A percentile compares a stretch with the other conserved stretches of the same genome.
Evolutionary conservation across 1,284 basidiomycete genomes (phyloP).

Genomic region (Cerrena zonata): DNA sequence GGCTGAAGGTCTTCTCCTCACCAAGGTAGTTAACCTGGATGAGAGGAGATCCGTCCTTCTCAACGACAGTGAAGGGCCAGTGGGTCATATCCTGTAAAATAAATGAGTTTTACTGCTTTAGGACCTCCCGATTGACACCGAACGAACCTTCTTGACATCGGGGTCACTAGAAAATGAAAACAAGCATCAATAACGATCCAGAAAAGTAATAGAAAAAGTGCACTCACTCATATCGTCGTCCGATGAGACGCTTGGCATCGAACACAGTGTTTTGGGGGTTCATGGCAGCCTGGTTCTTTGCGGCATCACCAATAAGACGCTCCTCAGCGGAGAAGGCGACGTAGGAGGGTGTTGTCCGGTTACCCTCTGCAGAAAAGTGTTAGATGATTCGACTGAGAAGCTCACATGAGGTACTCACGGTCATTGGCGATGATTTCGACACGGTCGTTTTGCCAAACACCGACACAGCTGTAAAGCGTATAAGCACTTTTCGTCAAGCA

Average conservation of each 20-base stretch:
- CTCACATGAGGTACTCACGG: slow-evolving; percentile 48
- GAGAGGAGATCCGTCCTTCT: slow-evolving; percentile 90
- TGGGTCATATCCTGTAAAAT: slow-evolving; percentile 69
- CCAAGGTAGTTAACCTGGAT: slow-evolving; percentile 93
- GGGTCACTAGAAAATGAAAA: slow-evolving; percentile 52
- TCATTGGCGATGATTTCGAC: slow-evolving; percentile 98
- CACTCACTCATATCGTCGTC: slow-evolving; percentile 84
- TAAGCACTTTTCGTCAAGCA: slow-evolving; percentile 1
- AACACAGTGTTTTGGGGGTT: slow-evolving; percentile 95
- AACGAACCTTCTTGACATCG: slow-evolving; percentile 74
- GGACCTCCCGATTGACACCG: slow-evolving; percentile 1
- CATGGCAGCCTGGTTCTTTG: slow-evolving; percentile 97
- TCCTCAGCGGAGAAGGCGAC: slow-evolving; percentile 97
- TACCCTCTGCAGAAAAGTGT: slow-evolving; percentile 70
- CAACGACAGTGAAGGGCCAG: slow-evolving; percentile 93
- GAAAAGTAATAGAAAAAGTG: background rate
- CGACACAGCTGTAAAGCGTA: slow-evolving; percentile 65
- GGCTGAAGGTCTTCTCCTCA: slow-evolving; percentile 93
- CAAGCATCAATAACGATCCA: background rate
- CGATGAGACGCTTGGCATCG: slow-evolving; percentile 95
- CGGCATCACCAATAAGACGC: slow-evolving; percentile 98
- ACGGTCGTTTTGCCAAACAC: slow-evolving; percentile 98
- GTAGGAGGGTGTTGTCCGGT: slow-evolving; percentile 98
- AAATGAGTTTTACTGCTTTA: slow-evolving; percentile 1
- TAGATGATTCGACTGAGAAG: slow-evolving; percentile 9